These are phyloP conservation scores for Heterobasidion occidentale DNA, from an alignment of 1,284 basidiomycete species.

Conservation along the genomic window DNA sequence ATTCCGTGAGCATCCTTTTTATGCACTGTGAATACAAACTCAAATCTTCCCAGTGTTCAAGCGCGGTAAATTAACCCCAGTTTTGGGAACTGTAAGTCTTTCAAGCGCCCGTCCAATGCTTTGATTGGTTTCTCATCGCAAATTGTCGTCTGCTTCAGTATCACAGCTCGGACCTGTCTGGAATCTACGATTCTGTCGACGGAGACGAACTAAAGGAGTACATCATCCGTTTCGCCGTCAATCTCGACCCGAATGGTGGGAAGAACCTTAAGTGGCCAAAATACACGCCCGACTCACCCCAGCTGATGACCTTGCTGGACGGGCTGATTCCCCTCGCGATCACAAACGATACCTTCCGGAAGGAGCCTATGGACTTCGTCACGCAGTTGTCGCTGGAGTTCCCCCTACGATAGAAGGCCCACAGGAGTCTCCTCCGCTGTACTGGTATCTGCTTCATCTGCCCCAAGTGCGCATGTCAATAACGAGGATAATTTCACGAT, in stretches of 20 bases:
- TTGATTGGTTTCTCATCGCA: background rate
- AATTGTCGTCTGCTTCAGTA: background rate
- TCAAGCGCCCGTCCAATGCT: too few species aligned
- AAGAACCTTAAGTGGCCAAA: conserved; percentile 37
- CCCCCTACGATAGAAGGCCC: background rate
- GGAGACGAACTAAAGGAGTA: conserved; percentile 9
- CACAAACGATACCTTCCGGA: background rate
- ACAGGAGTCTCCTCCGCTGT: too few species aligned
- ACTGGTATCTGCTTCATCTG: too few species aligned
- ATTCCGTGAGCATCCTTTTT: conserved; percentile 5
- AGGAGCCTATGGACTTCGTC: background rate
- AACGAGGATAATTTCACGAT: too few species aligned
- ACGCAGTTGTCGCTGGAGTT: background rate
- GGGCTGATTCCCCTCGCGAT: background rate
- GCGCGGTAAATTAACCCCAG: background rate
- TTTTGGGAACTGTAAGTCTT: background rate
- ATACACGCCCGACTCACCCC: conserved; percentile 29
- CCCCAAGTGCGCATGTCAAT: too few species aligned
- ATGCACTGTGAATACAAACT: background rate
- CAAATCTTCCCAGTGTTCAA: background rate
- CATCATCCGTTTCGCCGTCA: conserved; percentile 26
- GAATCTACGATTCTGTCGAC: background rate
- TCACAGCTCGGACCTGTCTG: background rate
- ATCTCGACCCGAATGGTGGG: conserved; percentile 39
- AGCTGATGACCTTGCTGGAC: conserved; percentile 38